Base-by-base conservation (phyloP, 1,284 basidiomycete genomes). In the Cystobasidium sp. region DNA sequence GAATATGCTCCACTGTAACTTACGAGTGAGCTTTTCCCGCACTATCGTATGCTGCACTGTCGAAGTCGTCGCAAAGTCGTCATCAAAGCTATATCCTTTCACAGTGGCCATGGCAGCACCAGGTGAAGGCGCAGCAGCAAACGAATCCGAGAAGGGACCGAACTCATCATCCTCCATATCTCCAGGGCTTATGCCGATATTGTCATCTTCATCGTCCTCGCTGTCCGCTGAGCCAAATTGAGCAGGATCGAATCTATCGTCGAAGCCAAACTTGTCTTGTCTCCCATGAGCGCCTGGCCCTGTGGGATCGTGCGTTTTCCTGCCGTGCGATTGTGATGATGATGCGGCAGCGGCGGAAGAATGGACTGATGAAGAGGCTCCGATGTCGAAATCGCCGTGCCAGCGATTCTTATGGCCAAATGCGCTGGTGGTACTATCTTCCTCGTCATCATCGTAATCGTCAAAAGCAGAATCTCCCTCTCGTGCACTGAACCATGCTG, bases 71-170 rank as follows among this genome's bases (percentile, higher is more conserved):
- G 47, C 70, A 55, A 73, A 73, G 20, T 73, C 63, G 31, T 73
- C 70, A 47, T 73, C 70, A 24, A 73, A 73, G 18, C 37, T 39
- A 43, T 56, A 66, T 6, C 49, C 69, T 31, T 52, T 64, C 9
- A 53, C 58, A 20, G 31, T 46, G 14, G 47, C 63, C 51, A 53
- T 61, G 9, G 59, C 62, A 22, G 75, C 51, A 1, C 46, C 39
- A 31, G 51, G 22, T 2, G 70, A 61, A 7, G 67, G 49, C 8
- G 41, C 31, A 0, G 77, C 43, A 3, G 65, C 70, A 31, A 76
- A 78, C 46, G 68, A 69, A 61, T 76, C 75, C 52, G 59, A 74
- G 68, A 85, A 85, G 3, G 82, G 77, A 73, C 83, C 83, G 82
- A 84, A 73, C 16, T 53, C 49, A 20, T 31, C 63, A 24, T 49